Base-by-base conservation (phyloP, 129 eudicot genomes). In the Centrapalus pauciflorus region DNA sequence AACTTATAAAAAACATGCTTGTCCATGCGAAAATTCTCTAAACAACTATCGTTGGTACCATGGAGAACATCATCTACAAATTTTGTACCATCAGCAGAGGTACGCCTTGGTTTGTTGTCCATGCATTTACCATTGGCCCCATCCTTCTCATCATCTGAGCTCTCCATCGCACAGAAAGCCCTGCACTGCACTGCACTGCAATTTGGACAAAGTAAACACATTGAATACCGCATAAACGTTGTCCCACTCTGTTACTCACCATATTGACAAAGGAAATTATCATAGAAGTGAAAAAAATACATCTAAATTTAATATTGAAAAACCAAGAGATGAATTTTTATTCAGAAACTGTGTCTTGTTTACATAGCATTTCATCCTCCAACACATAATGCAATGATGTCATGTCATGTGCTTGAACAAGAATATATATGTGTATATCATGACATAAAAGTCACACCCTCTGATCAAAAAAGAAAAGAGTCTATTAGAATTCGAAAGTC, bases 21-120 rank as follows among this genome's bases (percentile, higher is more conserved):
- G 27, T 80, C 89, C 89, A 80, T 84, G 41, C 89, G 89, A 52
- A 84, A 84, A 27, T 80, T 80, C 73, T 80, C 85, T 70, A 73
- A 55, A 69, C 85, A 84, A 17, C n/a, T 28, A 54, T 80, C 89
- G 7, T 78, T 71, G 40, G 64, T 48, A 60, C 85, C 83, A 52
- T 61, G 61, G 50, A 84, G 79, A 74, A 84, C 77, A 25, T 80
- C 83, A 55, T 84, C 81, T 14, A 84, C 85, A 61, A 80, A 80
- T 16, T 80, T 84, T 28, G 30, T 74, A 37, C 71, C 81, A 32
- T 72, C 67, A 35, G 71, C 27, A 66, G 65, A 30, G 11, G 46
- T 49, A 66, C 54, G 76, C 60, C 29, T 63, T 32, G 7, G 58
- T 80, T 58, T 75, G 20, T 65, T 77, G 48, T 27, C 49, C 6